These are phyloP conservation scores for Kuraishia piskuri DNA, from an alignment of 805 yeast genomes.

Conservation along the genomic window DNA sequence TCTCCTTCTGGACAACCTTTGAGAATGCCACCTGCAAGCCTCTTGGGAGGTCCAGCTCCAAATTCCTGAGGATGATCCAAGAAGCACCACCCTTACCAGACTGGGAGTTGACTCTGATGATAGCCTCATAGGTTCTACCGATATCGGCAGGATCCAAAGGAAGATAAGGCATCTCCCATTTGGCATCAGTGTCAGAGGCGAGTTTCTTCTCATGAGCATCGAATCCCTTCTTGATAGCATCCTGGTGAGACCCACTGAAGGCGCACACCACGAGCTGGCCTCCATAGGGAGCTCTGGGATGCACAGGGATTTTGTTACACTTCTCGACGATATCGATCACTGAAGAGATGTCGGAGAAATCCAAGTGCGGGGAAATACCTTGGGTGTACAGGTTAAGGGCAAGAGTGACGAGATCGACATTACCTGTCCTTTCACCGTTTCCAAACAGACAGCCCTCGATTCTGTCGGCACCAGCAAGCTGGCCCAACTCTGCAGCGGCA, in stretches of 20 bases:
- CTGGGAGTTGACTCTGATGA: conserved; percentile 76
- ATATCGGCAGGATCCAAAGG: conserved; percentile 78
- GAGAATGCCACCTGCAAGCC: conserved; percentile 63
- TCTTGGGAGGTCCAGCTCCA: conserved; percentile 71
- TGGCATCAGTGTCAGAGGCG: conserved; percentile 32
- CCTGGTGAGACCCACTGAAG: conserved; percentile 49
- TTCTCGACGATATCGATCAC: conserved; percentile 63
- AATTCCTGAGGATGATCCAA: conserved; percentile 64
- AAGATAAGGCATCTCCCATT: conserved; percentile 68
- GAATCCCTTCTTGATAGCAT: conserved; percentile 28
- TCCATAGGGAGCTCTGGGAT: conserved; percentile 72
- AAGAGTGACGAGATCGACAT: conserved; percentile 68
- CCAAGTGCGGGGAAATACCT: conserved; percentile 65
- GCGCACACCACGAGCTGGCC: conserved; percentile 77
- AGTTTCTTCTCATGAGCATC: conserved; percentile 42
- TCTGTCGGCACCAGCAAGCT: conserved; percentile 79
- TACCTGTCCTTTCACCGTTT: conserved; percentile 82
- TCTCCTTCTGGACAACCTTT: conserved; percentile 49
- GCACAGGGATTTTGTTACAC: conserved; percentile 70
- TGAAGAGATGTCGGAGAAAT: conserved; percentile 59
- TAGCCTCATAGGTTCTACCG: conserved; percentile 76
- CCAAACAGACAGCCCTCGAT: conserved; percentile 80
- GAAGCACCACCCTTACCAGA: conserved; percentile 89
- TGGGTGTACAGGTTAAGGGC: conserved; percentile 74
- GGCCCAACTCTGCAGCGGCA: conserved; percentile 72